Percentiles rank a stretch among this genome's conserved stretches.
phyloP scores from a whole-genome alignment of 176 grass and related monocot species.

The Carex myosuroides region DNA sequence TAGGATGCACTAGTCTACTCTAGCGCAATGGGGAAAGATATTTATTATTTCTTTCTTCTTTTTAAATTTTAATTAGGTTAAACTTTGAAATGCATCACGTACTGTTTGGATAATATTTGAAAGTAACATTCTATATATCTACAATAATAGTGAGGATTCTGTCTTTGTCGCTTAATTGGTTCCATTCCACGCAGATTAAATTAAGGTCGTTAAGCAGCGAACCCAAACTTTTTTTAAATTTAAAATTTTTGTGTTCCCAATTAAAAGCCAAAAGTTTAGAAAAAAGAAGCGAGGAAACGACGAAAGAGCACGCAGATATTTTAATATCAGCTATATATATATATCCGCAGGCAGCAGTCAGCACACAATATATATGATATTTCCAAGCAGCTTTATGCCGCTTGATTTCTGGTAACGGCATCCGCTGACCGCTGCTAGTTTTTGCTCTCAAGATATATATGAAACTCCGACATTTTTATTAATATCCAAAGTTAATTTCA shows the following conservation, averaged over 20 bases:
- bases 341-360: no score
- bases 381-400: background rate
- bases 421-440: background rate
- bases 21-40: background rate
- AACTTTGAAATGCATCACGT: background rate
- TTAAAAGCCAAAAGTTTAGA: background rate
- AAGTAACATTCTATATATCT: background rate
- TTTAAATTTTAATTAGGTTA: background rate
- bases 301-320: background rate
- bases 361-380: background rate
- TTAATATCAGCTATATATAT: background rate
- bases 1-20: background rate
- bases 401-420: background rate
- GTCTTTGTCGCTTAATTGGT: background rate
- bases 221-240: background rate
- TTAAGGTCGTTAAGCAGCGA: background rate
- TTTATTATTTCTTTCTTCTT: background rate
- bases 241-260: background rate
- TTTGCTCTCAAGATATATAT: background rate
- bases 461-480: no score
- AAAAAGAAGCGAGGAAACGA: background rate
- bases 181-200: background rate
- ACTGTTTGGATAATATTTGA: background rate
- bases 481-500: no score
- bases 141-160: background rate